Evolutionary conservation across 257 asterid species (phyloP).

Genomic region (Plectranthus barbatus): DNA sequence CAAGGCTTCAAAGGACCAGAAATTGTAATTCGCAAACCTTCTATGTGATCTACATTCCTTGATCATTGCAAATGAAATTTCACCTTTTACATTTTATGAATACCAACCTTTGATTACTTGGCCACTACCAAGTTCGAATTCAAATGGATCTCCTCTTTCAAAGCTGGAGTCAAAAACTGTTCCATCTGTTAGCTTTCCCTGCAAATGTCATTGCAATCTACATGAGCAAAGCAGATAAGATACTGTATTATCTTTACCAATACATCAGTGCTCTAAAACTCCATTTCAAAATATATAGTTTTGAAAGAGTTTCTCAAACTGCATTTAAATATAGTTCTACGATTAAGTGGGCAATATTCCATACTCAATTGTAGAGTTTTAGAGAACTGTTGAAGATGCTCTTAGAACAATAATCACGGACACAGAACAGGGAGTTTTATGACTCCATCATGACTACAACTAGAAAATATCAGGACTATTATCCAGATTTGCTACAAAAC

Average conservation of each 20-base stretch:
- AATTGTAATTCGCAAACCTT: not conserved
- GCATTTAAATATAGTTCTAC: no score
- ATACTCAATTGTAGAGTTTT: no score
- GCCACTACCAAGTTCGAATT: conserved; percentile 86
- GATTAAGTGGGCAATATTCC: no score
- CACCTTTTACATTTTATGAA: not conserved
- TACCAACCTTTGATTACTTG: conserved; percentile 85
- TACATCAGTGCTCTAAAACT: no score
- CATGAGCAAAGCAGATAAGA: not conserved
- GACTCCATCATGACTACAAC: not conserved
- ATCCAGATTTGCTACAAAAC: not conserved
- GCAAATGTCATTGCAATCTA: conserved; percentile 18
- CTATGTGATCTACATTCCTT: not conserved
- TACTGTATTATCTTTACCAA: not conserved
- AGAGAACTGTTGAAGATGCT: no score
- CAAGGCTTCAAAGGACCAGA: not conserved
- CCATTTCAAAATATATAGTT: no score
- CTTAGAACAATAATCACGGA: no score
- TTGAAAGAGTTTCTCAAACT: no score
- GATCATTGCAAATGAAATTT: not conserved
- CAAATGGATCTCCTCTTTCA: conserved; percentile 92
- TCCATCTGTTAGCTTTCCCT: conserved; percentile 98
- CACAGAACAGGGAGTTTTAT: not conserved
- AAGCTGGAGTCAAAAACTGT: conserved; percentile 95
- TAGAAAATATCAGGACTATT: not conserved